Base-by-base conservation (phyloP, 2,329 filamentous ascomycete species). In the Aspergillus ochraceoroseus region DNA sequence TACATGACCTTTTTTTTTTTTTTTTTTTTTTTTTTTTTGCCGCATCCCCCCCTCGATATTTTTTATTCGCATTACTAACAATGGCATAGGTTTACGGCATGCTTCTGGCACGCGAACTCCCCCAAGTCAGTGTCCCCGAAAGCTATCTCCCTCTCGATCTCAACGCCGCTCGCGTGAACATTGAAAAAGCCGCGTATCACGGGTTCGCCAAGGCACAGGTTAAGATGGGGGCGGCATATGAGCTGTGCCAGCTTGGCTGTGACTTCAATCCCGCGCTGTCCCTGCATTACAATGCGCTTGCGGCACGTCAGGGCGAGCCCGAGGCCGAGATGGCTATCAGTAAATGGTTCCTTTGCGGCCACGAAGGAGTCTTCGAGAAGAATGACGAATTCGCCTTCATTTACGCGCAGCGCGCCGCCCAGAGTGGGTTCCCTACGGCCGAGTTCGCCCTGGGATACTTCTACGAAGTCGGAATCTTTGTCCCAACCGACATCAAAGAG, bases 361-460 rank as follows among this genome's bases (percentile, higher is more conserved):
- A 92, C 51, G 90, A 96, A 52, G 84, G 83, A 14, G 75, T 94
- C 5, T 95, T 98, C 59, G 79, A 86, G 45, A 96, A 96, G 74
- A 96, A 95, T 57, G 92, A 98, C 65, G 85, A 90, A 60, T 70
- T 96, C 33, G 90, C 92, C 5, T 98, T 86, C 66, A 83, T 80
- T 36, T 96, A 95, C 59, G 92, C 92, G 1, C 80, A 90, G 54
- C 79, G 90, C 51, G 92, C 92, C 7, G 90, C 92, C 6, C 73
- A 79, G 35, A 78, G 81, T 26, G 88, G 88, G 40, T 75, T 96
- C 33, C 76, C 87, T 0, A 96, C 89, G 0, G 92, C 89, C 33
- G 88, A 96, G 63, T 98, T 98, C 58, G 92, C 92, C 17, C 79
- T 98, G 73, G 90, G 90, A 7, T 98, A 98, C 66, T 98, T 96